Conservation (phyloP, 2,329 filamentous ascomycete genomes). For the Cytospora piceicola region DNA sequence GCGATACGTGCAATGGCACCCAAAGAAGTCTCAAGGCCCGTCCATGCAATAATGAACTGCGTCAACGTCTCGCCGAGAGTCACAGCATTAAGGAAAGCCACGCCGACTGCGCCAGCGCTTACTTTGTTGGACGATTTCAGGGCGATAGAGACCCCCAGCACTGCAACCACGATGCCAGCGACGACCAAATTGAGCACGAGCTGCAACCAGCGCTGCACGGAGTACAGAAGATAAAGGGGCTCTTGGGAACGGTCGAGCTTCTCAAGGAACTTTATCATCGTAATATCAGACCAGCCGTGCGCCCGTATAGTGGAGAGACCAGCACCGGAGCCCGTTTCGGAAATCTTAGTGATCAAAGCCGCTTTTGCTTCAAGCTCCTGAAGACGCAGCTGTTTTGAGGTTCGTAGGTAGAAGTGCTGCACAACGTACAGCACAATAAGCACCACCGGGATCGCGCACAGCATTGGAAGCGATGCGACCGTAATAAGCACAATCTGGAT, state of each 20-base stretch:
- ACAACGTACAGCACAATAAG: constrained; percentile 44
- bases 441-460: constrained; percentile 46
- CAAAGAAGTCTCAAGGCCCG: constrained; percentile 36
- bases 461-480: constrained; percentile 38
- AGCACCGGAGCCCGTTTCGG: constrained; percentile 46
- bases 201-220: constrained; percentile 57
- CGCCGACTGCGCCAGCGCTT: constrained; percentile 41
- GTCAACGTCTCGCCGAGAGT: constrained; percentile 36
- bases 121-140: constrained; percentile 39
- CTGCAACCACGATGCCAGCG: constrained; percentile 49
- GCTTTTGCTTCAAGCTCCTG: constrained; percentile 53
- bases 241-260: constrained; percentile 53
- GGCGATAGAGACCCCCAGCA: constrained; percentile 49
- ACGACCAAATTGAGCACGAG: constrained; percentile 57
- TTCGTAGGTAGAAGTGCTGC: constrained; percentile 51
- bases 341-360: constrained; percentile 50
- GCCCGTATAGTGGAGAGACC: constrained; percentile 50
- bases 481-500: constrained; percentile 47
- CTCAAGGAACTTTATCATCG: constrained; percentile 41
- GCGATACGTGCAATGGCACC: constrained; percentile 36
- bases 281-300: constrained; percentile 47
- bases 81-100: constrained; percentile 43
- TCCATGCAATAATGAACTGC: constrained; percentile 35
- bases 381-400: constrained; percentile 51
- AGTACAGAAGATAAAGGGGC: constrained; percentile 56